Conservation (phyloP, 768 basidiomycete genomes). For the Russula emetica region DNA sequence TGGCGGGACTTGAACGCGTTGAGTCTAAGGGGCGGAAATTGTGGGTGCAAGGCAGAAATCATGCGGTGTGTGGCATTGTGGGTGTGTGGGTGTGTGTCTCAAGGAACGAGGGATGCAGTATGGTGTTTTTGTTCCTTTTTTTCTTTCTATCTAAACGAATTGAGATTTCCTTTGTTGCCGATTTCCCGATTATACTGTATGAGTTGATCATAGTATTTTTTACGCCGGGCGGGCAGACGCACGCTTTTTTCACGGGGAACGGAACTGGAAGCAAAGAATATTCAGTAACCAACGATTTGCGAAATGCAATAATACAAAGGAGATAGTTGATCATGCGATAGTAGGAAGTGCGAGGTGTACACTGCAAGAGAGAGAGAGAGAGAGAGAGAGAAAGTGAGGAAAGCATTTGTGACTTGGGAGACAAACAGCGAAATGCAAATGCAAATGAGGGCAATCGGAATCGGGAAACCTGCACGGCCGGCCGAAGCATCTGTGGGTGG, state of each 20-base stretch:
- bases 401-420: slow-evolving; percentile 1
- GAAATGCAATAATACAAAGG: slow-evolving; percentile 18
- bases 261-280: background rate
- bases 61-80: background rate
- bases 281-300: slow-evolving; percentile 5
- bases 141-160: background rate
- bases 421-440: slow-evolving; percentile 14
- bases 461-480: background rate
- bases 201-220: background rate
- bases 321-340: slow-evolving; percentile 9
- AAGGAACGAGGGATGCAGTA: background rate
- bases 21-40: background rate
- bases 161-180: background rate
- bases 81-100: background rate
- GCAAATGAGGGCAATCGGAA: background rate
- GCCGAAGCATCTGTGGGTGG: background rate
- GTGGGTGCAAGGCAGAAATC: background rate
- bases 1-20: background rate
- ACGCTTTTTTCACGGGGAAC: background rate
- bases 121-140: background rate
- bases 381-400: background rate
- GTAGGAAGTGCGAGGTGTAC: slow-evolving; percentile 11
- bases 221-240: background rate
- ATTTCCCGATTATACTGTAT: background rate
- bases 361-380: slow-evolving; percentile 11